Base-by-base conservation (phyloP, 805 yeast species). In the Yarrowia phangngaensis region DNA sequence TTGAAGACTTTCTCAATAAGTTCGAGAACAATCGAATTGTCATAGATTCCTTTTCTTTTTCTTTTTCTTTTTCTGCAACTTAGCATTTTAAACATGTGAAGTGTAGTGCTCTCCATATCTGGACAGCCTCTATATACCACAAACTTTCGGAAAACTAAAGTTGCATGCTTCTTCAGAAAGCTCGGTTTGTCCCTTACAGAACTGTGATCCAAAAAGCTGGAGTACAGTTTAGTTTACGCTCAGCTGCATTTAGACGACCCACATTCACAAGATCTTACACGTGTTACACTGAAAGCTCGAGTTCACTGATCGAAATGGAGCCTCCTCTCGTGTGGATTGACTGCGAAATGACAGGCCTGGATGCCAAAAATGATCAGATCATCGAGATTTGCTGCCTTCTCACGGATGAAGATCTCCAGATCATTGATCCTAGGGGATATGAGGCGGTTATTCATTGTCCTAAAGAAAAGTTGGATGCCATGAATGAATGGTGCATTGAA, bases 331-430 rank as follows among this genome's bases (percentile, higher is more conserved):
- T 92, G 4, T 92, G 98, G 98, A 74, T 92, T 13, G 98, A 92
- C 67, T 92, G 97, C 66, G 98, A 92, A 64, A 92, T 92, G 98
- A 92, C 99, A 0, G 99, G 99, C 0, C 68, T 92, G 29, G 83
- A 90, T 57, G 79, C 80, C n/a, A 64, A 67, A 38, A 71, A 73
- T n/a, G 97, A 92, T 62, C 78, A 75, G 51, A 89, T 92, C 57
- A 84, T 92, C 52, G 98, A 92, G 65, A 80, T 92, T 20, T 86
- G 96, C 62, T 88, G 96, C 62, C 69, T 90, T 29, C 71, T 92
- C 35, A 92, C 99, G 2, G 95, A 90, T 60, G 87, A 84, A 8
- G 68, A 86, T 52, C 71, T 92, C 53, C 76, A 84, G 48, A 58
- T 85, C 3, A 67, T 87, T 1, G 94, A 86, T 50, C 72, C 72